Conservation (phyloP, 2,329 filamentous ascomycete genomes). For the Venturiaceae sp. region DNA sequence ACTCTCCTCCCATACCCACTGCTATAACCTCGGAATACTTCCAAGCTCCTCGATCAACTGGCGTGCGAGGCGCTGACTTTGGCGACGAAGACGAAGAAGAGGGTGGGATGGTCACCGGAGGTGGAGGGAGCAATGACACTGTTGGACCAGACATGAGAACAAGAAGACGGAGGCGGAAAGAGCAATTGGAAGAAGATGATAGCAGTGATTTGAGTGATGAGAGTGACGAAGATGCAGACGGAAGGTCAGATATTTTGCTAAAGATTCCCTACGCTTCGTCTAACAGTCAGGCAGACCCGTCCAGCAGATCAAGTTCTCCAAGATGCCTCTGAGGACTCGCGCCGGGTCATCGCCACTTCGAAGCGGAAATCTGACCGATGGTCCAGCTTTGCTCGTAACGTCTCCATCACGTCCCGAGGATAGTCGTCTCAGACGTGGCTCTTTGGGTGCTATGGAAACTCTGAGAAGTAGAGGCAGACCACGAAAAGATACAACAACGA, state of each 20-base stretch:
- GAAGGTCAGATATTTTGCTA: constrained; percentile 18
- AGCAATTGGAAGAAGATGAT: constrained; percentile 69
- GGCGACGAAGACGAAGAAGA: constrained; percentile 65
- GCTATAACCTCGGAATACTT: constrained; percentile 79
- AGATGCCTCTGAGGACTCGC: constrained; percentile 81
- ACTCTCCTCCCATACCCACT: constrained; percentile 79
- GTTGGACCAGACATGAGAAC: constrained; percentile 55
- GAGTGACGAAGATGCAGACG: constrained; percentile 66
- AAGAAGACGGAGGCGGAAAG: constrained; percentile 56
- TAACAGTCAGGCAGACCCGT: constrained; percentile 46
- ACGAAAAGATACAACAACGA: constrained; percentile 65
- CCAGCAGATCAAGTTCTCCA: constrained; percentile 90
- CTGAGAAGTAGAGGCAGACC: constrained; percentile 52
- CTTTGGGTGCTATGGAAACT: constrained; percentile 60
- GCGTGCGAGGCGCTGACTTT: constrained; percentile 43
- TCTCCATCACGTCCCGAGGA: constrained; percentile 42
- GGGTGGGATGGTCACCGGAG: constrained; percentile 59
- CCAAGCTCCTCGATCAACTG: constrained; percentile 54
- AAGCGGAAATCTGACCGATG: constrained; percentile 50
- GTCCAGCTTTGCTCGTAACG: constrained; percentile 41
- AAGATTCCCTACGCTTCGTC: background rate
- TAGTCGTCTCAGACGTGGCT: constrained; percentile 48
- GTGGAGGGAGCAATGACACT: constrained; percentile 54
- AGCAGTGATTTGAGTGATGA: constrained; percentile 80
- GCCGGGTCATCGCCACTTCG: constrained; percentile 83